phyloP scores from a whole-genome alignment of 805 yeast genomes.

The Monosporozyma solicola region DNA sequence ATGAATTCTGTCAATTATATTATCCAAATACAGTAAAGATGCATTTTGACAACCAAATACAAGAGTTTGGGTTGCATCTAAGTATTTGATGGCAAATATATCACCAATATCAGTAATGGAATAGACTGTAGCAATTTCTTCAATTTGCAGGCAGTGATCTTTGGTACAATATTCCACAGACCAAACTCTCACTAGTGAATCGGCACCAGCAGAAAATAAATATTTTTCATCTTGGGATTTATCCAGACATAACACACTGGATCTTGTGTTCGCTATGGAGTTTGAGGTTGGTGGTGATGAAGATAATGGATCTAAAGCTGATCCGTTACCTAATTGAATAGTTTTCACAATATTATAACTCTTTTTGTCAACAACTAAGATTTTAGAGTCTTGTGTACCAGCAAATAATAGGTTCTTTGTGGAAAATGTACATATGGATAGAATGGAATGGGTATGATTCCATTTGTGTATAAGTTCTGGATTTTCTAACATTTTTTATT shows the following conservation, averaged over 20 bases:
- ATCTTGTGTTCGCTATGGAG: conserved; percentile 23
- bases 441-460: conserved; percentile 63
- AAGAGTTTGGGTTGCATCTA: conserved; percentile 47
- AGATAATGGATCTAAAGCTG: not conserved
- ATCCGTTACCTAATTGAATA: conserved; percentile 39
- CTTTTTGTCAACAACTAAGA: conserved; percentile 57
- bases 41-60: conserved; percentile 93
- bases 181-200: conserved; percentile 85
- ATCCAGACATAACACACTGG: conserved; percentile 56
- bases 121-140: conserved; percentile 63
- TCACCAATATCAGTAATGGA: conserved; percentile 88
- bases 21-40: conserved; percentile 62
- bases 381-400: conserved; percentile 83
- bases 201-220: conserved; percentile 82
- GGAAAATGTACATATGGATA: conserved; percentile 62
- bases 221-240: conserved; percentile 44
- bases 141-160: conserved; percentile 16
- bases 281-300: not conserved
- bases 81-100: conserved; percentile 74
- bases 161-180: conserved; percentile 35
- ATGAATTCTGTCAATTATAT: conserved; percentile 19
- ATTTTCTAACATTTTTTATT: not conserved
- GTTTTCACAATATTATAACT: conserved; percentile 47
- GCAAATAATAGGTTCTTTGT: conserved; percentile 55
- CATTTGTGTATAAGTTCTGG: conserved; percentile 55